phyloP scores from a whole-genome alignment of 2,329 filamentous ascomycete genomes.

The Sarocladium brachiariae region DNA sequence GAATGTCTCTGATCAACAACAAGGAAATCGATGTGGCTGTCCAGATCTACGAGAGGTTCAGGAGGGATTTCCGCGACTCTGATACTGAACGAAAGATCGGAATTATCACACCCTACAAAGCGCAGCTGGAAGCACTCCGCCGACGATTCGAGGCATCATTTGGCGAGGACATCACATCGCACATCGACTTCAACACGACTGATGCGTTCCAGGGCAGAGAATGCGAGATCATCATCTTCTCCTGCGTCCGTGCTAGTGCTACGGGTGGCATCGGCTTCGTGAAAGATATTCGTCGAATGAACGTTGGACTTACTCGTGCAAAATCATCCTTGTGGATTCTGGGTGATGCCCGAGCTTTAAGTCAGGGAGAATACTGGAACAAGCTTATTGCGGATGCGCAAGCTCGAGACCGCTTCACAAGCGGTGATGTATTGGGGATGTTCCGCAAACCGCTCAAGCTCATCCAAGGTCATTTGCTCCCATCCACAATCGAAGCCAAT shows the following conservation, averaged over 20 bases:
- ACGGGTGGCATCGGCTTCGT: slow-evolving; percentile 97
- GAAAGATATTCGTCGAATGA: slow-evolving; percentile 97
- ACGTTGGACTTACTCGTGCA: slow-evolving; percentile 92
- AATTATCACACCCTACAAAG: slow-evolving; percentile 97
- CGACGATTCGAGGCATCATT: slow-evolving; percentile 65
- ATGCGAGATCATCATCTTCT: slow-evolving; percentile 98
- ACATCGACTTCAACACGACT: slow-evolving; percentile 96
- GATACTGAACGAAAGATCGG: slow-evolving; percentile 81
- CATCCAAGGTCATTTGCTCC: slow-evolving; percentile 14
- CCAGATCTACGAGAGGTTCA: slow-evolving; percentile 74
- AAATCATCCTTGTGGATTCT: slow-evolving; percentile 96
- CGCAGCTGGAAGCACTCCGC: slow-evolving; percentile 76
- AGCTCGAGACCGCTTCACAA: slow-evolving; percentile 66
- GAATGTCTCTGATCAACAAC: slow-evolving; percentile 84
- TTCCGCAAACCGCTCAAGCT: slow-evolving; percentile 37
- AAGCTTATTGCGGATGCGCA: slow-evolving; percentile 79
- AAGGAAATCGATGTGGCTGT: slow-evolving; percentile 83
- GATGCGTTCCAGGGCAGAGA: slow-evolving; percentile 97
- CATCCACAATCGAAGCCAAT: slow-evolving; percentile 8
- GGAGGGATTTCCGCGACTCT: slow-evolving; percentile 59
- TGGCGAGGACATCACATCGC: slow-evolving; percentile 66
- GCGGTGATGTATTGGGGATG: slow-evolving; percentile 49
- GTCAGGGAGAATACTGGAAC: slow-evolving; percentile 86
- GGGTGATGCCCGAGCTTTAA: slow-evolving; percentile 79
- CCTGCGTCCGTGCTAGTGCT: slow-evolving; percentile 89